Evolutionary conservation across 1,284 basidiomycete genomes (phyloP).

Genomic region (Pseudomicrostroma phylloplanum): DNA sequence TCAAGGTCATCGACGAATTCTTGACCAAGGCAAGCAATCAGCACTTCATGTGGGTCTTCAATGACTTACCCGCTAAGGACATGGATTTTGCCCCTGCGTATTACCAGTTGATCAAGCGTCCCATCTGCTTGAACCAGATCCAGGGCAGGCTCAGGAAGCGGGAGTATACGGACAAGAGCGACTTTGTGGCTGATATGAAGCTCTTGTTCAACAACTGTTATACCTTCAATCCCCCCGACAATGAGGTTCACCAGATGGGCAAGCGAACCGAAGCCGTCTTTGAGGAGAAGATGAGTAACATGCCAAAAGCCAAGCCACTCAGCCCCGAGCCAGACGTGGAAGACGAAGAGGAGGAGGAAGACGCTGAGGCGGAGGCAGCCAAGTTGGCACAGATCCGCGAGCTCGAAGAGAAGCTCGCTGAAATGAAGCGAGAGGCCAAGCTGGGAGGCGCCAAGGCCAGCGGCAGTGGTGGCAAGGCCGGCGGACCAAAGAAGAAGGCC

Average conservation of each 20-base stretch:
- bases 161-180: constrained; percentile 68
- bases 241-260: constrained; percentile 66
- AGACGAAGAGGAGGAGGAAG: constrained; percentile 51
- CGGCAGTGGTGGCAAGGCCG: constrained; percentile 13
- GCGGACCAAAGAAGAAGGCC: constrained; percentile 20
- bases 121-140: constrained; percentile 66
- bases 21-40: constrained; percentile 69
- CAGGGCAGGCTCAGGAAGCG: constrained; percentile 66
- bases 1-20: constrained; percentile 69
- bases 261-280: constrained; percentile 67
- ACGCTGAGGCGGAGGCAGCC: constrained; percentile 29
- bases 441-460: constrained; percentile 16
- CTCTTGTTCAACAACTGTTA: constrained; percentile 91
- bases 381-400: constrained; percentile 31
- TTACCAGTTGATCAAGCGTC: constrained; percentile 83
- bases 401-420: constrained; percentile 35
- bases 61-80: constrained; percentile 80
- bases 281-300: constrained; percentile 77
- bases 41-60: constrained; percentile 73
- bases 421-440: constrained; percentile 33
- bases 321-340: constrained; percentile 46
- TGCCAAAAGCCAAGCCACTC: constrained; percentile 57
- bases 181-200: constrained; percentile 84
- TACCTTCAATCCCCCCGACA: constrained; percentile 81
- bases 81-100: constrained; percentile 72